phyloP scores from a whole-genome alignment of 441 rosid species.

The Aleurites moluccanus region DNA sequence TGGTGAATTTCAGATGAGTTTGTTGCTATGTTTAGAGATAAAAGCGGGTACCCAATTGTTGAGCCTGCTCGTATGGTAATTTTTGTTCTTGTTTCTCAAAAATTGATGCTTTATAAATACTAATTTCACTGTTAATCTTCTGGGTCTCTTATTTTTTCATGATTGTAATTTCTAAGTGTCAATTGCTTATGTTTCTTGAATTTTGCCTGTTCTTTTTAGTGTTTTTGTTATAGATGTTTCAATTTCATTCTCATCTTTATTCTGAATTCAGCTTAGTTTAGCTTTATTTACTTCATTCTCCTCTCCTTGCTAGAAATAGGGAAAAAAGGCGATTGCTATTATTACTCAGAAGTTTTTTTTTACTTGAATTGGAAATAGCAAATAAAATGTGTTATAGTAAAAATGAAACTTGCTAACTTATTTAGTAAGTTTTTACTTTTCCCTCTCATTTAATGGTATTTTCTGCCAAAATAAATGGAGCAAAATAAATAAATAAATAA shows the following conservation, averaged over 20 bases:
- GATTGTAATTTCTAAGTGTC: neutral
- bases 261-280: neutral
- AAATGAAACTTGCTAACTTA: too few species aligned
- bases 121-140: neutral
- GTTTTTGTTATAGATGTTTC: neutral
- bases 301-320: neutral
- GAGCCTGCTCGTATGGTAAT: constrained; percentile 98
- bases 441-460: too few species aligned
- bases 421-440: too few species aligned
- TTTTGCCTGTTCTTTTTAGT: too few species aligned
- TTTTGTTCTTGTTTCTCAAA: neutral
- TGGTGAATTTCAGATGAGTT: constrained; percentile 69
- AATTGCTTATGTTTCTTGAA: neutral
- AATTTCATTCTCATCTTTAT: neutral
- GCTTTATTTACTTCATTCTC: neutral
- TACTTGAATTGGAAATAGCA: too few species aligned
- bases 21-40: constrained; percentile 72
- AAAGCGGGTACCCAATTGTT: constrained; percentile 66
- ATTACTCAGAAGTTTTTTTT: too few species aligned
- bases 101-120: neutral
- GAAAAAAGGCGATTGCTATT: too few species aligned
- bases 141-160: neutral
- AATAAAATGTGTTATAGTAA: too few species aligned
- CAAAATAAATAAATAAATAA: too few species aligned
- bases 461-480: too few species aligned